phyloP scores from a whole-genome alignment of 2,329 filamentous ascomycete genomes.

The Colletotrichum plurivorum region DNA sequence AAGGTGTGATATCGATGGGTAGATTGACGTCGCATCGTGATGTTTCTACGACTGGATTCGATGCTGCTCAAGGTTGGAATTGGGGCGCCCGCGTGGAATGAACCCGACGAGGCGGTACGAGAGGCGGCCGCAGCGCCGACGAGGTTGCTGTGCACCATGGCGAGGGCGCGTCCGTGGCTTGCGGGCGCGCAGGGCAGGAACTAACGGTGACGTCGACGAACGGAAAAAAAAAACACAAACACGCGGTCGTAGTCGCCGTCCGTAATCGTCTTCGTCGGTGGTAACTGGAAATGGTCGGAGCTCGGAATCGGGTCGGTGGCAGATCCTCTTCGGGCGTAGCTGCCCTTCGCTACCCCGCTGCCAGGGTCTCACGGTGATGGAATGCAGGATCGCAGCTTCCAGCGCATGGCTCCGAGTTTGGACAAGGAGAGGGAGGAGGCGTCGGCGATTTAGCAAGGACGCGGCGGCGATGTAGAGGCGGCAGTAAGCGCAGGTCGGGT shows the following conservation, averaged over 20 bases:
- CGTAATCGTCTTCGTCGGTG: slow-evolving; percentile 12
- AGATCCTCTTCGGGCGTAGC: slow-evolving; percentile 38
- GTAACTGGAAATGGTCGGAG: slow-evolving; percentile 34
- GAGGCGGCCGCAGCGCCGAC: slow-evolving; percentile 27
- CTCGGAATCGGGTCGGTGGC: slow-evolving; percentile 33
- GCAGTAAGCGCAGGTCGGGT: not conserved
- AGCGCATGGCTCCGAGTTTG: slow-evolving; percentile 33
- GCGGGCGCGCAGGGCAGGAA: not conserved
- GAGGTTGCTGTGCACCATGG: slow-evolving; percentile 31
- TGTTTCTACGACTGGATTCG: slow-evolving; percentile 38
- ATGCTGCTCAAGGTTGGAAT: slow-evolving; percentile 55
- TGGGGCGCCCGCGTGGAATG: slow-evolving; percentile 67
- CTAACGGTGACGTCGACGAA: slow-evolving; percentile 33
- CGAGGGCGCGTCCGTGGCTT: slow-evolving; percentile 13
- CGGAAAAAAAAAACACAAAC: not conserved
- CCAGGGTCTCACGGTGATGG: slow-evolving; percentile 40
- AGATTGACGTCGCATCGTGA: slow-evolving; percentile 54
- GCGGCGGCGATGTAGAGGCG: not conserved
- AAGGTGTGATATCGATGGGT: slow-evolving; percentile 84
- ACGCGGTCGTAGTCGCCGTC: not conserved
- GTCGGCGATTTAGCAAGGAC: not conserved
- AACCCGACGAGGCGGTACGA: slow-evolving; percentile 55
- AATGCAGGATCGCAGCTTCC: slow-evolving; percentile 38
- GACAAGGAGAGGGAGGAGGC: not conserved
- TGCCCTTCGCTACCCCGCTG: slow-evolving; percentile 39